These are phyloP conservation scores for Leucocoprinus birnbaumii DNA, from an alignment of 768 basidiomycete species.

Conservation along the genomic window DNA sequence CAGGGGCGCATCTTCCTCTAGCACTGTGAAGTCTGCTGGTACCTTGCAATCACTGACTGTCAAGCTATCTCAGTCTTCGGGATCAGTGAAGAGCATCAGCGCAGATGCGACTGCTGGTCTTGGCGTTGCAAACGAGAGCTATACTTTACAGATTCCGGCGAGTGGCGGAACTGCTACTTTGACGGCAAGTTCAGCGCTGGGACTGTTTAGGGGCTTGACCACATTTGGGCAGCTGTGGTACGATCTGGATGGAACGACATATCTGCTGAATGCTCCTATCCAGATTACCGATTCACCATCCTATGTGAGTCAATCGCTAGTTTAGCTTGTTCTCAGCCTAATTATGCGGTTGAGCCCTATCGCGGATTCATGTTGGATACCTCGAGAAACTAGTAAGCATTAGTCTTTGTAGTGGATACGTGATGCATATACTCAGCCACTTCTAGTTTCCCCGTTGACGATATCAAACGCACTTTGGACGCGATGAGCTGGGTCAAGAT, in stretches of 20 bases:
- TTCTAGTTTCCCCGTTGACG: constrained; percentile 54
- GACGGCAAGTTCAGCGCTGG: constrained; percentile 61
- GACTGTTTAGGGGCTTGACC: constrained; percentile 68
- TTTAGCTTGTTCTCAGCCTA: background rate
- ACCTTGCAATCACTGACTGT: constrained; percentile 42
- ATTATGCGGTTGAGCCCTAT: constrained; percentile 39
- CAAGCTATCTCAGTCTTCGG: constrained; percentile 27
- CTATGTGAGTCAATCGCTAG: constrained; percentile 52
- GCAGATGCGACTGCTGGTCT: constrained; percentile 49
- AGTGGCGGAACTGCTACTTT: constrained; percentile 57
- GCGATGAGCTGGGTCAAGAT: constrained; percentile 82
- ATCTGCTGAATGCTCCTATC: constrained; percentile 55
- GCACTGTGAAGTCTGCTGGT: constrained; percentile 36
- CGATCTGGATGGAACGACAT: constrained; percentile 43
- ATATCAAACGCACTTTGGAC: constrained; percentile 68
- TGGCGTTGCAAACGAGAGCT: constrained; percentile 57
- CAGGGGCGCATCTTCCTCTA: constrained; percentile 51
- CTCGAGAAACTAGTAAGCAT: constrained; percentile 62
- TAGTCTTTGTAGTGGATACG: background rate
- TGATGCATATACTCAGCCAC: background rate
- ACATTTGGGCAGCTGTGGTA: constrained; percentile 80
- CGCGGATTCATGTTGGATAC: constrained; percentile 83
- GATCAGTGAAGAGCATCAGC: constrained; percentile 42
- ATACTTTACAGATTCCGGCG: constrained; percentile 53
- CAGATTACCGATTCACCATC: constrained; percentile 62